Conservation (phyloP, 768 basidiomycete species). For the Ramaria sp. region DNA sequence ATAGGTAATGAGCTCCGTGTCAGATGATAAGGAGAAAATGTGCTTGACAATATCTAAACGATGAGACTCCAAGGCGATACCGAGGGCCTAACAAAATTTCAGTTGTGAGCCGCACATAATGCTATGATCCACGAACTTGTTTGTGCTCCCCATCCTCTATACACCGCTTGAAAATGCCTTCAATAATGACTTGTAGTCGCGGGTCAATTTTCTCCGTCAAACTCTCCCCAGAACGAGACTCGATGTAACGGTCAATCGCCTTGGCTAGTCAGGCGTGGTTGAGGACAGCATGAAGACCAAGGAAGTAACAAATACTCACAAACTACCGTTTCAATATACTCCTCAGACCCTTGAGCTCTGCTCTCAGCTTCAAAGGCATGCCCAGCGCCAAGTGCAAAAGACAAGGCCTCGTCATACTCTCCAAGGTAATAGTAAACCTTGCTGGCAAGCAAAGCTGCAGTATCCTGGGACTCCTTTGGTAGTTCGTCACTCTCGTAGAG, state of each 20-base stretch:
- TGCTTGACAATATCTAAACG: slow-evolving; percentile 78
- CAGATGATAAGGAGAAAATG: slow-evolving; percentile 63
- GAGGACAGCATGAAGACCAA: neutral
- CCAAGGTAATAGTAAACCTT: slow-evolving; percentile 97
- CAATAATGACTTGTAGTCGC: slow-evolving; percentile 73
- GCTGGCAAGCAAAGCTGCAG: slow-evolving; percentile 88
- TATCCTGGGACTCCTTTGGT: slow-evolving; percentile 59
- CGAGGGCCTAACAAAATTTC: slow-evolving; percentile 56
- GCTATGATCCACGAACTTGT: slow-evolving; percentile 42
- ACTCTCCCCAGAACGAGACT: slow-evolving; percentile 36
- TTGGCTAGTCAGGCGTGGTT: slow-evolving; percentile 46
- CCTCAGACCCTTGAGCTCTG: slow-evolving; percentile 51
- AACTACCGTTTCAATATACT: slow-evolving; percentile 91
- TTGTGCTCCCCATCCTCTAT: slow-evolving; percentile 84
- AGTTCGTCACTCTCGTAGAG: slow-evolving; percentile 80
- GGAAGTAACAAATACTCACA: slow-evolving; percentile 44
- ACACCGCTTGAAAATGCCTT: slow-evolving; percentile 79
- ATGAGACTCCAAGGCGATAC: slow-evolving; percentile 87
- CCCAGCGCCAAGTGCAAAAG: slow-evolving; percentile 89
- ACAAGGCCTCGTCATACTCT: slow-evolving; percentile 90
- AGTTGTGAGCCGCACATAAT: neutral
- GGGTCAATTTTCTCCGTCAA: slow-evolving; percentile 61
- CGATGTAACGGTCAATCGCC: slow-evolving; percentile 90
- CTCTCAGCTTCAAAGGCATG: slow-evolving; percentile 72
- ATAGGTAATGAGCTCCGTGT: slow-evolving; percentile 75